Percentiles rank a stretch among this genome's conserved stretches.
These are phyloP conservation scores for Solanum chaucha DNA, from an alignment of 257 asterid species.

Conservation along the genomic window DNA sequence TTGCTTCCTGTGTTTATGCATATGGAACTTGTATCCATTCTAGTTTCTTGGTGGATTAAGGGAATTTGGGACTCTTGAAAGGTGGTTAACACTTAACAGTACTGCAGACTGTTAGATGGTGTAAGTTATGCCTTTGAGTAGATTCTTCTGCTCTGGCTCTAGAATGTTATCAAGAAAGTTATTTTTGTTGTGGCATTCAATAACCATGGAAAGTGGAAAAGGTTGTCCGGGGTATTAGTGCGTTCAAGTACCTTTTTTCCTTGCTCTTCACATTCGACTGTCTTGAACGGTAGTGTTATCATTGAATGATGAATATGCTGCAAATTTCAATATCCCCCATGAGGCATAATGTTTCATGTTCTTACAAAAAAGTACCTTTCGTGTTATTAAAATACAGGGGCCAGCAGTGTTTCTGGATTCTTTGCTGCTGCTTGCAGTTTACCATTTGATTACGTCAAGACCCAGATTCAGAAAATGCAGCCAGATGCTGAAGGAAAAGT, in stretches of 20 bases:
- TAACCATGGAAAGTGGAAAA: background rate
- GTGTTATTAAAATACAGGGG: constrained; percentile 30
- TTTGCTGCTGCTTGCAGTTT: constrained; percentile 92
- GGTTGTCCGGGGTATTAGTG: background rate
- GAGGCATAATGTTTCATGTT: background rate
- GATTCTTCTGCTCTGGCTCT: background rate
- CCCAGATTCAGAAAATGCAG: constrained; percentile 96
- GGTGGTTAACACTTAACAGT: background rate
- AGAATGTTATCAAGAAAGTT: background rate
- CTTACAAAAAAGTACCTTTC: background rate
- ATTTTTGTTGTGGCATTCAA: background rate
- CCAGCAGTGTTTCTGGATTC: constrained; percentile 84
- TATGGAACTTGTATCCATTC: background rate
- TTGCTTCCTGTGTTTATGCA: background rate
- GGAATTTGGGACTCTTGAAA: background rate
- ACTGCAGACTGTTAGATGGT: background rate
- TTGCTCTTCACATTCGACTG: background rate
- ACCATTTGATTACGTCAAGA: constrained; percentile 88
- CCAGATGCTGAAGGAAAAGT: constrained; percentile 79
- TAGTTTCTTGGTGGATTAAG: background rate
- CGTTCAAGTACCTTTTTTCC: background rate
- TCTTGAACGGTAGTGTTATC: background rate
- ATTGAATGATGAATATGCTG: background rate
- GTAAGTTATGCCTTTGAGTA: background rate
- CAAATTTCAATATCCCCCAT: background rate